Evolutionary conservation across 208 protist genomes (phyloP).

Genomic region (Trypanosoma congolense): DNA sequence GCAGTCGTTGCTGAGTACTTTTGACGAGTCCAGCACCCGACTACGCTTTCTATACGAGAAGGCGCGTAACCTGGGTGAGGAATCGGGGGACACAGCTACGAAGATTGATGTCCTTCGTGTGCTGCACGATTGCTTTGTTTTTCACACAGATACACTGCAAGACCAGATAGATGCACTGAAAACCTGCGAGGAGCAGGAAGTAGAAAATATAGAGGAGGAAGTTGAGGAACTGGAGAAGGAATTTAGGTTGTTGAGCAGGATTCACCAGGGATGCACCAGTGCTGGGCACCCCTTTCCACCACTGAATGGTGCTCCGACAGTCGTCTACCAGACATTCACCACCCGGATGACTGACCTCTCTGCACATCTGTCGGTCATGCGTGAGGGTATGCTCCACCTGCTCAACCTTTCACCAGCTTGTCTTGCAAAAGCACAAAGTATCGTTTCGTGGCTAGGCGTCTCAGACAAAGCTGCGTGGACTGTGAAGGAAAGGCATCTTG

Average conservation of each 20-base stretch:
- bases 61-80: not conserved
- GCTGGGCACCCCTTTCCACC: constrained; percentile 1
- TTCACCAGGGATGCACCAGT: constrained; percentile 1
- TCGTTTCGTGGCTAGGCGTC: constrained; percentile 20
- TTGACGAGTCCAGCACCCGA: constrained; percentile 12
- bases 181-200: constrained; percentile 31
- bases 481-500: constrained; percentile 24
- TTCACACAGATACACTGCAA: constrained; percentile 9
- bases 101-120: constrained; percentile 18
- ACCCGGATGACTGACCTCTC: constrained; percentile 50
- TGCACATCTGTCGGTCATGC: constrained; percentile 41
- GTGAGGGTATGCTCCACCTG: constrained; percentile 36
- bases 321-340: constrained; percentile 21
- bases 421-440: not conserved
- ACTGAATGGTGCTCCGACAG: not conserved
- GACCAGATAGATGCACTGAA: constrained; percentile 10
- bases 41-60: constrained; percentile 5
- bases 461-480: constrained; percentile 34
- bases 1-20: constrained; percentile 9
- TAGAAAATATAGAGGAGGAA: constrained; percentile 18
- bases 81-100: not conserved
- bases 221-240: constrained; percentile 16
- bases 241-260: constrained; percentile 1
- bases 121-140: constrained; percentile 14
- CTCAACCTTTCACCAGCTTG: constrained; percentile 17